phyloP scores from a whole-genome alignment of 176 grass and related monocot species.

The Pontederia crassipes region DNA sequence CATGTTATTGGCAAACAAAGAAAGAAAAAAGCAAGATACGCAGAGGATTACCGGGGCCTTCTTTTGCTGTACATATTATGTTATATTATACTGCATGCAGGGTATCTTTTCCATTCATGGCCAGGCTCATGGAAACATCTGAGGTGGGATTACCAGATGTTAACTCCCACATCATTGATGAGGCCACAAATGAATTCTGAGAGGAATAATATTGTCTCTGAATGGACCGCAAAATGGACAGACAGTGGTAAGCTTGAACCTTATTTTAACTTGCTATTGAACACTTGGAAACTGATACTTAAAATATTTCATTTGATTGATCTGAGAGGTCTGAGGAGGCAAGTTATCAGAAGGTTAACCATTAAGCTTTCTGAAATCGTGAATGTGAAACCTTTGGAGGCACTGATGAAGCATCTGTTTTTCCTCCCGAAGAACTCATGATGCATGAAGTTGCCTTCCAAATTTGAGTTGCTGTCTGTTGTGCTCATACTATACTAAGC shows the following conservation, averaged over 20 bases:
- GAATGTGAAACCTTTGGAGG: not conserved
- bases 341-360: too few species aligned
- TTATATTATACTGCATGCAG: slow-evolving; percentile 10
- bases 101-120: slow-evolving; percentile 49
- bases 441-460: not conserved
- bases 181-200: slow-evolving; percentile 1
- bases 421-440: not conserved
- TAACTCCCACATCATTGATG: not conserved
- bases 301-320: too few species aligned
- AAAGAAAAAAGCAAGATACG: slow-evolving; percentile 18
- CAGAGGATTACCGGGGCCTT: slow-evolving; percentile 21
- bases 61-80: not conserved
- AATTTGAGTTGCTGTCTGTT: not conserved
- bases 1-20: not conserved
- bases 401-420: slow-evolving; percentile 7
- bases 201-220: slow-evolving; percentile 4
- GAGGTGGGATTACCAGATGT: slow-evolving; percentile 23
- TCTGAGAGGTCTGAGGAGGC: too few species aligned
- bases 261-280: too few species aligned
- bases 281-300: too few species aligned
- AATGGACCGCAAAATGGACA: not conserved
- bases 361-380: not conserved
- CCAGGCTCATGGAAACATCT: slow-evolving; percentile 33
- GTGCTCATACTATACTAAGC: not conserved
- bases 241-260: not conserved